Conservation (phyloP, 2,329 filamentous ascomycete species). For the Penicillium brasilianum region DNA sequence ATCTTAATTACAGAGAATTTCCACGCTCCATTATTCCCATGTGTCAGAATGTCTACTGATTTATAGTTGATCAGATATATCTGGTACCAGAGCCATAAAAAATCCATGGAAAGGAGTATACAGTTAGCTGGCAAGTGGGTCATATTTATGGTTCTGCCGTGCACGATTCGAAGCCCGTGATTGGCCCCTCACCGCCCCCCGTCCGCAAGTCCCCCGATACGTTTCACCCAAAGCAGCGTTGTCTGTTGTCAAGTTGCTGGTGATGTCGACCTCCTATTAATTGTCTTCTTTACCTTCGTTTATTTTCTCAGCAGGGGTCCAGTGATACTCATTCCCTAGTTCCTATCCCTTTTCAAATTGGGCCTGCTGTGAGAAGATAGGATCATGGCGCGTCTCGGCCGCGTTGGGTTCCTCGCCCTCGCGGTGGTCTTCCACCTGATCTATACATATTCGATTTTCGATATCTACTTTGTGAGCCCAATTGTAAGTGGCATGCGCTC, state of each 20-base stretch:
- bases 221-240: conserved; percentile 13
- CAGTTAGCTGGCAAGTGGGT: neutral
- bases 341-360: neutral
- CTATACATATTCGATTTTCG: conserved; percentile 95
- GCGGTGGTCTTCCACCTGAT: conserved; percentile 91
- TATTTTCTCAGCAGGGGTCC: conserved; percentile 25
- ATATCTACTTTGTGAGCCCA: conserved; percentile 97
- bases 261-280: conserved; percentile 27
- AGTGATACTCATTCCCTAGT: conserved; percentile 29
- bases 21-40: neutral
- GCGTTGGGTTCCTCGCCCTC: conserved; percentile 82
- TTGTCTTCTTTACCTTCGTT: conserved; percentile 15
- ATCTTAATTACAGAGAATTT: no score
- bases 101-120: neutral
- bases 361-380: conserved; percentile 18
- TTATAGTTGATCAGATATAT: neutral
- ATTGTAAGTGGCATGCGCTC: conserved; percentile 95
- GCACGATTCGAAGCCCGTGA: conserved; percentile 26
- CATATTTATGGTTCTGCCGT: conserved; percentile 21
- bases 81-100: neutral
- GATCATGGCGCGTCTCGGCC: conserved; percentile 61
- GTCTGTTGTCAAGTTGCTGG: conserved; percentile 3
- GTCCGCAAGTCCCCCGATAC: conserved; percentile 28
- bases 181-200: conserved; percentile 33
- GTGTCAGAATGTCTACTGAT: no score